Percentiles rank a stretch among this genome's conserved stretches.
phyloP scores from a whole-genome alignment of 768 basidiomycete species.

The Nidula microcarpa region DNA sequence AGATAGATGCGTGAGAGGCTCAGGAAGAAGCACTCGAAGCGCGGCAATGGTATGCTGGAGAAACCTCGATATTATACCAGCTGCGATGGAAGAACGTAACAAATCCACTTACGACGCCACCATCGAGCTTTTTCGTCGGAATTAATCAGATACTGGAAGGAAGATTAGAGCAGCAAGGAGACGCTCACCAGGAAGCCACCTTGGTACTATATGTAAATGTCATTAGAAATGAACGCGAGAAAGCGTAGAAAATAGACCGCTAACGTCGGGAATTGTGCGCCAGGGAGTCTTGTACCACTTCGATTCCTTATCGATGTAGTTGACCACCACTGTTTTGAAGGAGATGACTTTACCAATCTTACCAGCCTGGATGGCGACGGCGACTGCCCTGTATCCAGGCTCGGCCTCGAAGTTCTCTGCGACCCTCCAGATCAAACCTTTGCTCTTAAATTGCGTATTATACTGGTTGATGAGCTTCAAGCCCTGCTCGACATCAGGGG shows the following conservation, averaged over 20 bases:
- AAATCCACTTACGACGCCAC: conserved; percentile 60
- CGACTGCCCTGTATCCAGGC: conserved; percentile 49
- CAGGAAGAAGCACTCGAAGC: conserved; percentile 56
- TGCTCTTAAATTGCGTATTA: conserved; percentile 57
- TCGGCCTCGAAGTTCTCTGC: conserved; percentile 79
- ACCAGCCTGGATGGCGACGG: conserved; percentile 46
- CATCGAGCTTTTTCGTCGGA: conserved; percentile 52
- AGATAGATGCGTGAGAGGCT: conserved; percentile 51
- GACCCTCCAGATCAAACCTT: conserved; percentile 74
- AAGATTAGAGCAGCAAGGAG: conserved; percentile 2
- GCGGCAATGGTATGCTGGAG: conserved; percentile 43
- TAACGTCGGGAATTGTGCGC: conserved; percentile 77
- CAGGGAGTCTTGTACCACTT: conserved; percentile 84
- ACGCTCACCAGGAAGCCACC: conserved; percentile 74
- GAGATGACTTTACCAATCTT: conserved; percentile 70
- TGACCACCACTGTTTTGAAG: conserved; percentile 56
- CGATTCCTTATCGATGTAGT: conserved; percentile 53
- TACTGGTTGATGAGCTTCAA: conserved; percentile 64
- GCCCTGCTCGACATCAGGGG: conserved; percentile 62
- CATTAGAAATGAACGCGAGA: conserved; percentile 2
- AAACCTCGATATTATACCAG: conserved; percentile 14
- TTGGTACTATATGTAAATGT: conserved; percentile 50
- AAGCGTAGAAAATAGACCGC: conserved; percentile 19
- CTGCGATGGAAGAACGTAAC: background rate
- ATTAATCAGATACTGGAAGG: background rate